Conservation (phyloP, 805 yeast species). For the Candida corydali region DNA sequence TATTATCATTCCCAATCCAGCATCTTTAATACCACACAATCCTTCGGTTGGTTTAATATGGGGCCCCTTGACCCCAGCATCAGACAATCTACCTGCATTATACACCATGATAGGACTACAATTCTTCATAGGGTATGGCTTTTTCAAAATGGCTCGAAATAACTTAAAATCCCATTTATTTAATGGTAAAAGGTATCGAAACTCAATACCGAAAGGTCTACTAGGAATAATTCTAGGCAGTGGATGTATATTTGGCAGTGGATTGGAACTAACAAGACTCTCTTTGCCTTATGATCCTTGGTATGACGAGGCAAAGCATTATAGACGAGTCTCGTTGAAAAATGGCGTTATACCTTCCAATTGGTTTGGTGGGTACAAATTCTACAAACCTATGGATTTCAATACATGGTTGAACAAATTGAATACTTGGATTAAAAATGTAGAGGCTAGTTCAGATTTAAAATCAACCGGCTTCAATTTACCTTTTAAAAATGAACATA, state of each 20-base stretch:
- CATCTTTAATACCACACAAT: slow-evolving; percentile 18
- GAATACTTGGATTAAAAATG: slow-evolving; percentile 14
- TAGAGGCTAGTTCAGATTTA: too few species aligned
- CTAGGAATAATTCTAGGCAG: slow-evolving; percentile 34
- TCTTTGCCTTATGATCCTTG: slow-evolving; percentile 57
- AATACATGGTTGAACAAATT: slow-evolving; percentile 30
- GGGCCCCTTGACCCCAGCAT: slow-evolving; percentile 74
- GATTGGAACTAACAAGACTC: slow-evolving; percentile 53
- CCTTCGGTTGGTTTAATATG: slow-evolving; percentile 63
- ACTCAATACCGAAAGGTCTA: slow-evolving; percentile 11
- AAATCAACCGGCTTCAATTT: slow-evolving; percentile 4
- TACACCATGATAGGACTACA: slow-evolving; percentile 52
- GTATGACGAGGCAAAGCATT: slow-evolving; percentile 60
- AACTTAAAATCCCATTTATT: slow-evolving; percentile 5
- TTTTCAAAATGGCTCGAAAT: slow-evolving; percentile 15
- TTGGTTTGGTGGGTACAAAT: slow-evolving; percentile 68
- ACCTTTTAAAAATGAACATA: background rate
- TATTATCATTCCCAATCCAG: slow-evolving; percentile 17
- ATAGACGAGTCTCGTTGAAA: slow-evolving; percentile 46
- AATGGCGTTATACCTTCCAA: slow-evolving; percentile 46
- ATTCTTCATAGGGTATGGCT: slow-evolving; percentile 41
- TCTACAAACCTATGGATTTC: slow-evolving; percentile 48
- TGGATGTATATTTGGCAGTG: slow-evolving; percentile 47
- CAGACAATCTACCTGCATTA: slow-evolving; percentile 56
- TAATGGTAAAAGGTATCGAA: slow-evolving; percentile 6